Conservation (phyloP, 164 flowering plant genomes). For the Vitis rotundifolia region DNA sequence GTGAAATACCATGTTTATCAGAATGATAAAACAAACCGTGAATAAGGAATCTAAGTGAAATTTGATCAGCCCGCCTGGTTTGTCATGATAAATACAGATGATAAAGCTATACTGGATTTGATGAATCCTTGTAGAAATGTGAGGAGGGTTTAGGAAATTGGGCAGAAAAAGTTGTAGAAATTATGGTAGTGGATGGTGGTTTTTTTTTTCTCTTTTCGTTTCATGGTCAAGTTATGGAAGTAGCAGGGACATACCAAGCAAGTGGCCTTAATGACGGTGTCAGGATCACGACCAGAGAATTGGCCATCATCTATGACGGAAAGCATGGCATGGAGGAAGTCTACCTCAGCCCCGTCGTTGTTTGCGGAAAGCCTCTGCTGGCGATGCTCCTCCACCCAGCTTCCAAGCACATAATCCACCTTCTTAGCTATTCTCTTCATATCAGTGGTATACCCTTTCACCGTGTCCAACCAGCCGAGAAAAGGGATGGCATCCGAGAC, state of each 20-base stretch:
- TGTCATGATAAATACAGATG: too few relatives aligned
- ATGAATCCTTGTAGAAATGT: too few relatives aligned
- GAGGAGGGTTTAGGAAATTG: too few relatives aligned
- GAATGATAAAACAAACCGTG: background rate
- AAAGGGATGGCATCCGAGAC: conserved; percentile 34
- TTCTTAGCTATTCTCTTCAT: conserved; percentile 32
- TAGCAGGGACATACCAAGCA: conserved; percentile 19
- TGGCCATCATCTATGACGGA: conserved; percentile 1
- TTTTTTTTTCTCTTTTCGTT: too few relatives aligned
- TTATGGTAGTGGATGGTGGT: too few relatives aligned
- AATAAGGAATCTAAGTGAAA: too few relatives aligned
- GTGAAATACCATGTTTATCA: background rate
- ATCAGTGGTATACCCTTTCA: conserved; percentile 16
- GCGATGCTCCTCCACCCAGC: conserved; percentile 33
- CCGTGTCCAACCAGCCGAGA: conserved; percentile 34
- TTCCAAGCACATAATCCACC: conserved; percentile 18
- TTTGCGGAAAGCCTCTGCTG: background rate
- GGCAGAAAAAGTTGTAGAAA: too few relatives aligned
- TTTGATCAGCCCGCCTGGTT: too few relatives aligned
- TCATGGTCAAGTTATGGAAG: background rate
- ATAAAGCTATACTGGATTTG: too few relatives aligned
- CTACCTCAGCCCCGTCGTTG: conserved; percentile 8
- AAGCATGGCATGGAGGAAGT: conserved; percentile 39
- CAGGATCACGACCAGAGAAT: conserved; percentile 14
- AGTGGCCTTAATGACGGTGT: conserved; percentile 32